Evolutionary conservation across 2,329 filamentous ascomycete species (phyloP).

Genomic region (Trichothecium sympodiale): DNA sequence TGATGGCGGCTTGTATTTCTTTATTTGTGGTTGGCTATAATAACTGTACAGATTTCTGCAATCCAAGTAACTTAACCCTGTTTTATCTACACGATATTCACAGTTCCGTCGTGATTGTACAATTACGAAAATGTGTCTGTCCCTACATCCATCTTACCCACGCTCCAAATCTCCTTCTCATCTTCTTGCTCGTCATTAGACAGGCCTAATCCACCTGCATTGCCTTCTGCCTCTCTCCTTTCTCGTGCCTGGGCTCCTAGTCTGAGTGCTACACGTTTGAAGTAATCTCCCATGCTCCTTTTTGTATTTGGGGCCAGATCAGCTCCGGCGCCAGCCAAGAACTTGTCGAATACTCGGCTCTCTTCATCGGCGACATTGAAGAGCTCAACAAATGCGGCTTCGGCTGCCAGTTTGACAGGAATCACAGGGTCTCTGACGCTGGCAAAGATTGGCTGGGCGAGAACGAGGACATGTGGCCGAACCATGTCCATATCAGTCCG

Average conservation of each 20-base stretch:
- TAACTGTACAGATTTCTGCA: too few species aligned
- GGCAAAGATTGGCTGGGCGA: constrained; percentile 79
- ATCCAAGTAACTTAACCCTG: neutral
- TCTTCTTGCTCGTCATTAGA: constrained; percentile 89
- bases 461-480: constrained; percentile 65
- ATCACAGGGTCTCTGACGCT: constrained; percentile 87
- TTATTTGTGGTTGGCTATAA: too few species aligned
- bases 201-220: constrained; percentile 72
- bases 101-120: too few species aligned
- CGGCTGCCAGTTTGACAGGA: constrained; percentile 87
- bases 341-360: constrained; percentile 79
- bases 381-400: constrained; percentile 84
- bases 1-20: too few species aligned
- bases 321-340: constrained; percentile 58
- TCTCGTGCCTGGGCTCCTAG: constrained; percentile 82
- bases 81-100: neutral
- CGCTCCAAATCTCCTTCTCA: constrained; percentile 90
- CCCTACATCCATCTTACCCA: constrained; percentile 74
- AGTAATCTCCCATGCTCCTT: constrained; percentile 92
- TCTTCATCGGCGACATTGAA: constrained; percentile 89
- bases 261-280: constrained; percentile 80
- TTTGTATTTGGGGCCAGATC: constrained; percentile 62
- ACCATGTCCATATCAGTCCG: constrained; percentile 71
- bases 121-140: constrained; percentile 28
- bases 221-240: constrained; percentile 82